A percentile compares a stretch with the other conserved stretches of the same genome.
Evolutionary conservation across 495 filamentous ascomycete species (phyloP).

Genomic region (Venustampulla echinocandica): DNA sequence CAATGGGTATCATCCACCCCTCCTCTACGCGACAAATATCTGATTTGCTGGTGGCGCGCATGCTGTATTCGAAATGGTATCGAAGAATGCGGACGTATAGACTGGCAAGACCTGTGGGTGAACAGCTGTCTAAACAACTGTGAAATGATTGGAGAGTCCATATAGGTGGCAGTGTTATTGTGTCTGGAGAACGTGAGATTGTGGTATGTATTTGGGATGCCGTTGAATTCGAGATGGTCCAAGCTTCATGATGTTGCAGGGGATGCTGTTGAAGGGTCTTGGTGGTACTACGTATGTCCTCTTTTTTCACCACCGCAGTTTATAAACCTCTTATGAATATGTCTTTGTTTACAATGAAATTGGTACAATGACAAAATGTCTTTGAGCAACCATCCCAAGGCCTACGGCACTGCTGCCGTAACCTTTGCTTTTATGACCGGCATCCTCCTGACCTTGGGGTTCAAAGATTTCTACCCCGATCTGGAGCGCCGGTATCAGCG

Average conservation of each 20-base stretch:
- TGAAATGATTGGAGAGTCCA: constrained; percentile 75
- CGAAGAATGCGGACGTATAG: constrained; percentile 38
- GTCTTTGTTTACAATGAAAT: background rate
- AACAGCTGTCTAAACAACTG: constrained; percentile 81
- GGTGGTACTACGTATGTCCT: background rate
- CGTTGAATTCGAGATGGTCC: constrained; percentile 13
- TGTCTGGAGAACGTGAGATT: background rate
- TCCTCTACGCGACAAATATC: constrained; percentile 10
- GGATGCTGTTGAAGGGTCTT: too few species aligned
- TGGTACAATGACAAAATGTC: constrained; percentile 33
- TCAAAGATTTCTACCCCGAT: constrained; percentile 67
- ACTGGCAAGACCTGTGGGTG: constrained; percentile 59
- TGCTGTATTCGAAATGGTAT: constrained; percentile 33
- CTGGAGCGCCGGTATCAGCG: constrained; percentile 53
- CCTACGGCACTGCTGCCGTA: constrained; percentile 48
- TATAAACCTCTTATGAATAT: background rate
- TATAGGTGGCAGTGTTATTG: constrained; percentile 27
- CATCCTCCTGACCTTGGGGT: constrained; percentile 59
- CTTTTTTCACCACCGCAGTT: constrained; percentile 1
- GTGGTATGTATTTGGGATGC: constrained; percentile 4
- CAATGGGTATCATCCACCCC: constrained; percentile 44
- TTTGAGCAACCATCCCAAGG: constrained; percentile 44
- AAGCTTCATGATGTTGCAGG: constrained; percentile 17
- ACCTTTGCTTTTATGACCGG: constrained; percentile 67
- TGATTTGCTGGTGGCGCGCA: constrained; percentile 20